phyloP scores from a whole-genome alignment of 2,329 filamentous ascomycete species.

The Sarocladiaceae sp. region DNA sequence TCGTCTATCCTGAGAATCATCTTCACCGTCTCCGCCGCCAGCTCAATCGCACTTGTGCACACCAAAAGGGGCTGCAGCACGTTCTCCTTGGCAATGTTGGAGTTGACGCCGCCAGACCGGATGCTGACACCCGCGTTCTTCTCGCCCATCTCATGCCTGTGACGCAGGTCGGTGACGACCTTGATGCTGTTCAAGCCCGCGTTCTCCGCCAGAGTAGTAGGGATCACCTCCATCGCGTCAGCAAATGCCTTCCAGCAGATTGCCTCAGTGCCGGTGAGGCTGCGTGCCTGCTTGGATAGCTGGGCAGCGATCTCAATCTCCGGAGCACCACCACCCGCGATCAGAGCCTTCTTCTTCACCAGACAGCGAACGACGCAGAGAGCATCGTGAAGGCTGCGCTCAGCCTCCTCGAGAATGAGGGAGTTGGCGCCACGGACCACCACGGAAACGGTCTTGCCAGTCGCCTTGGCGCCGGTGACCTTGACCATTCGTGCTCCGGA shows the following conservation, averaged over 20 bases:
- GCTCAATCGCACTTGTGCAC: constrained; percentile 93
- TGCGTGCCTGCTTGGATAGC: constrained; percentile 74
- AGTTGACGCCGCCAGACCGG: constrained; percentile 93
- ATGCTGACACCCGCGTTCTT: constrained; percentile 96
- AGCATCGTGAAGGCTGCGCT: constrained; percentile 93
- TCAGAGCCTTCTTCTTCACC: constrained; percentile 99
- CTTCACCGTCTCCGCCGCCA: constrained; percentile 98
- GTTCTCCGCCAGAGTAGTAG: constrained; percentile 94
- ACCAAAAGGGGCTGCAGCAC: constrained; percentile 93
- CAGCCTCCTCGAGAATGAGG: constrained; percentile 92
- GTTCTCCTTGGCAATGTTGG: constrained; percentile 94
- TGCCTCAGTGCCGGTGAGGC: constrained; percentile 82
- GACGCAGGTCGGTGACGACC: constrained; percentile 91
- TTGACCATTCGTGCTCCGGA: constrained; percentile 90
- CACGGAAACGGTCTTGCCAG: constrained; percentile 86
- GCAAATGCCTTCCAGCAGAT: constrained; percentile 99
- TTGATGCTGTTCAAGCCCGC: constrained; percentile 97
- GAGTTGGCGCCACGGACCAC: constrained; percentile 91
- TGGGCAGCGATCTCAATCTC: constrained; percentile 94
- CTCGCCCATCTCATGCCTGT: constrained; percentile 91
- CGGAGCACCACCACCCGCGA: constrained; percentile 91
- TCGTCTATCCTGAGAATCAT: constrained; percentile 71
- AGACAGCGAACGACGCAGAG: constrained; percentile 95
- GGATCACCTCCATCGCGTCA: constrained; percentile 93
- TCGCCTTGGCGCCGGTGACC: constrained; percentile 81